Evolutionary conservation across 169 alveolate species (phyloP).

Genomic region (Cryptosporidium parvum): DNA sequence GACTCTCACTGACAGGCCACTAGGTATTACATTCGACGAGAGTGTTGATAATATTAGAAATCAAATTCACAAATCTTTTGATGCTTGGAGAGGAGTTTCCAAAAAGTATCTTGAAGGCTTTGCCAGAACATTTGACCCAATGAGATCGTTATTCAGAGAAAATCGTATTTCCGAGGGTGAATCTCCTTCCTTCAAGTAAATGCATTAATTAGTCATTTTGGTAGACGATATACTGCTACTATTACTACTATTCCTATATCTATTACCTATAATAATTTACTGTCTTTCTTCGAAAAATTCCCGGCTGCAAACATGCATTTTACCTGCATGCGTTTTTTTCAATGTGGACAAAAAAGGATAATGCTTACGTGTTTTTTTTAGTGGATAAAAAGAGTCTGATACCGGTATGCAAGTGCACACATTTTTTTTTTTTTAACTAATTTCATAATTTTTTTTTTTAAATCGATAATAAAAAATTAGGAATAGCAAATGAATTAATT

Average conservation of each 20-base stretch:
- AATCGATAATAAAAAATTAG: too few species aligned
- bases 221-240: conserved; percentile 6
- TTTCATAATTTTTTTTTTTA: too few species aligned
- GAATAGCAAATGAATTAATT: too few species aligned
- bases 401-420: neutral
- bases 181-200: conserved; percentile 44
- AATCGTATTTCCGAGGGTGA: conserved; percentile 51
- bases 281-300: too few species aligned
- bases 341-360: neutral
- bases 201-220: neutral
- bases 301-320: too few species aligned
- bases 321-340: neutral
- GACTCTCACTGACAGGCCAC: conserved; percentile 88
- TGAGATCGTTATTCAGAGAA: conserved; percentile 77
- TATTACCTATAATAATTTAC: neutral
- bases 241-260: too few species aligned
- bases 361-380: conserved; percentile 6
- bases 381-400: neutral
- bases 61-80: conserved; percentile 80
- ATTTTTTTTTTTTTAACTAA: neutral
- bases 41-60: conserved; percentile 83
- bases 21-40: conserved; percentile 80
- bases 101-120: conserved; percentile 81
- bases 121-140: conserved; percentile 83
- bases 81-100: conserved; percentile 81